phyloP scores from a whole-genome alignment of 371 early-diverging fungal genomes.

The Mortierella polycephala region DNA sequence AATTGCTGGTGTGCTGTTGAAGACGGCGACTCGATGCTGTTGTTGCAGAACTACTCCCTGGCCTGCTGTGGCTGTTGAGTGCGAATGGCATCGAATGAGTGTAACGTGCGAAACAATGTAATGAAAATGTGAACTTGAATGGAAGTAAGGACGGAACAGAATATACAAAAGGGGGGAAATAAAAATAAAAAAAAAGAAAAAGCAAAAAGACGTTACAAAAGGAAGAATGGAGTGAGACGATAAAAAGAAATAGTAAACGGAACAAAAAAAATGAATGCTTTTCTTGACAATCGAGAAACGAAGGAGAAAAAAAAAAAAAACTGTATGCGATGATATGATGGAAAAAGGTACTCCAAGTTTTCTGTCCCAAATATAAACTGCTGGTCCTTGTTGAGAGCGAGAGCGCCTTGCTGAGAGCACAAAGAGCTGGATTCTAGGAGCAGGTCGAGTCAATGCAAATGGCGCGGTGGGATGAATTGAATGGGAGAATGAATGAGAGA shows the following conservation, averaged over 20 bases:
- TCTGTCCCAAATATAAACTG: too few relatives aligned
- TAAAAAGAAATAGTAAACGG: neutral
- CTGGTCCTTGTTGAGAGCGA: too few relatives aligned
- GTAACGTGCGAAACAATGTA: neutral
- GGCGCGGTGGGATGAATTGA: neutral
- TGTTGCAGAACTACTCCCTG: neutral
- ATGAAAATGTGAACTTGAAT: neutral
- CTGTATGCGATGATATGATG: neutral
- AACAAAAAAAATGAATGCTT: neutral
- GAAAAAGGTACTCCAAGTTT: neutral
- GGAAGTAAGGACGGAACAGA: neutral
- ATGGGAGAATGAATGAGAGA: neutral
- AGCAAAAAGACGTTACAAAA: neutral
- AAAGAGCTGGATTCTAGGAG: neutral
- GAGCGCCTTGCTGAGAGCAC: neutral
- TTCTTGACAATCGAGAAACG: neutral
- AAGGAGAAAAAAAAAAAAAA: neutral
- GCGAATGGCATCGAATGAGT: neutral
- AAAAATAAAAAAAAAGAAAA: neutral
- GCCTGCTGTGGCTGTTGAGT: neutral
- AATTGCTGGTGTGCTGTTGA: neutral
- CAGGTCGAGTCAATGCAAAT: neutral
- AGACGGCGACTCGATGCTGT: neutral
- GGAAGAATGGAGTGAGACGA: neutral
- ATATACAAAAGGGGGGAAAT: too few relatives aligned